These are phyloP conservation scores for Penicillium sp. DNA, from an alignment of 2,329 filamentous ascomycete genomes.

Conservation along the genomic window DNA sequence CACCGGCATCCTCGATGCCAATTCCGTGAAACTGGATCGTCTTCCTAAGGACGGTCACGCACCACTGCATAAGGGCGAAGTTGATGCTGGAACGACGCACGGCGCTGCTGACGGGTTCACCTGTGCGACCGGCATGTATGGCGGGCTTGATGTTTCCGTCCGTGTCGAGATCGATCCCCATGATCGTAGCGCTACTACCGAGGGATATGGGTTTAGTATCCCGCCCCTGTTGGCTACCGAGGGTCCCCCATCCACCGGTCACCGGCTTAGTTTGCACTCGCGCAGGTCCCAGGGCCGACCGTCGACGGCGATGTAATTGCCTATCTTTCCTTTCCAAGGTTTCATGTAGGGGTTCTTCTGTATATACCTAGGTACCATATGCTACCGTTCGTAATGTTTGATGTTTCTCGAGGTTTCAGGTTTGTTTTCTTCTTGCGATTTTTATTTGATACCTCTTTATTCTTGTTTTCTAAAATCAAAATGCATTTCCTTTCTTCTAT, in stretches of 20 bases:
- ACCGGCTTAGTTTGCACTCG: slow-evolving; percentile 17
- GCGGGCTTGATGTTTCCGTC: slow-evolving; percentile 40
- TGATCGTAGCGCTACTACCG: slow-evolving; percentile 34
- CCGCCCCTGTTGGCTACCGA: slow-evolving; percentile 18
- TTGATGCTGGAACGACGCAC: slow-evolving; percentile 68
- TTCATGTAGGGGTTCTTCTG: not conserved
- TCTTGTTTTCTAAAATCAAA: not conserved
- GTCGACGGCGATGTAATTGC: slow-evolving; percentile 16
- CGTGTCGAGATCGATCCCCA: slow-evolving; percentile 42
- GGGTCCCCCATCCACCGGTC: slow-evolving; percentile 7
- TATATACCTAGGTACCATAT: not conserved
- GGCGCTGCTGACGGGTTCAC: slow-evolving; percentile 53
- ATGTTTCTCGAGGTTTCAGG: not conserved
- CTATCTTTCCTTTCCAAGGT: not conserved
- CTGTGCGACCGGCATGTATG: slow-evolving; percentile 30
- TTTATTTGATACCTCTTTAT: slow-evolving; percentile 8
- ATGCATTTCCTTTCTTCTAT: not conserved
- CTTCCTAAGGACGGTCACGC: slow-evolving; percentile 56
- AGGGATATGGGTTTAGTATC: slow-evolving; percentile 43
- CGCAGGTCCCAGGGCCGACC: slow-evolving; percentile 17
- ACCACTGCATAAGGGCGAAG: slow-evolving; percentile 66
- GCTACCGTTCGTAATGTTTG: slow-evolving; percentile 5
- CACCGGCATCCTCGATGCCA: slow-evolving; percentile 2
- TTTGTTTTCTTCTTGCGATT: not conserved
- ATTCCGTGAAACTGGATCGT: slow-evolving; percentile 24